phyloP scores from a whole-genome alignment of 257 asterid species.

The Solanum verrucosum region DNA sequence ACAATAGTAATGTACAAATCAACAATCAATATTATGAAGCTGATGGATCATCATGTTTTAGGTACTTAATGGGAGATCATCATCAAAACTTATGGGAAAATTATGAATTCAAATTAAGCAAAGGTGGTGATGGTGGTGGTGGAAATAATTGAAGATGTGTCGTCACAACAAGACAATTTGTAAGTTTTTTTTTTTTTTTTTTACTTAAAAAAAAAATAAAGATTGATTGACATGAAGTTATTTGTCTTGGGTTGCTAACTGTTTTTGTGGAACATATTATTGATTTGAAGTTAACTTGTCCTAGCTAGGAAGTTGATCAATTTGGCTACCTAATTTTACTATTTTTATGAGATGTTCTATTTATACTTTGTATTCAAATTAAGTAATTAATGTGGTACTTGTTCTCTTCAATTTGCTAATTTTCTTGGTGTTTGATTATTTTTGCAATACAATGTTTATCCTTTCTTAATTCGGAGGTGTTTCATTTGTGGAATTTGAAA shows the following conservation, averaged over 20 bases:
- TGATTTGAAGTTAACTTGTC: not conserved
- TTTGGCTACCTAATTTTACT: not conserved
- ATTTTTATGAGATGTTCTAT: not conserved
- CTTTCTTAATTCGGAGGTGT: not conserved
- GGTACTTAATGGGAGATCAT: slow-evolving; percentile 66
- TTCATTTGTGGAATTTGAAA: not conserved
- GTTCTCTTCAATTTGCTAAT: not conserved
- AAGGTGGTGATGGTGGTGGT: not conserved
- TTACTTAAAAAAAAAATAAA: not conserved
- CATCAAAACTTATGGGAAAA: slow-evolving; percentile 41
- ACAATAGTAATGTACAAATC: slow-evolving; percentile 12
- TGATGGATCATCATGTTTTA: slow-evolving; percentile 40
- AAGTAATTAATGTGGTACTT: not conserved
- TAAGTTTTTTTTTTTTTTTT: not conserved
- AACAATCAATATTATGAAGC: slow-evolving; percentile 18
- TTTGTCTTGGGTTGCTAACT: not conserved
- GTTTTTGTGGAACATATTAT: not conserved
- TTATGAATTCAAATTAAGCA: slow-evolving; percentile 33
- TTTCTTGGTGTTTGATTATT: not conserved
- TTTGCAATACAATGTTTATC: not conserved
- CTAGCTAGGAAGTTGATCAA: not conserved
- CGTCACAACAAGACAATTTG: not conserved
- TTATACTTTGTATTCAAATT: not conserved
- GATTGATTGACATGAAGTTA: not conserved
- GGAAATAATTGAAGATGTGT: not conserved